Evolutionary conservation across 805 yeast species (phyloP).

Genomic region (Ogataea degrootiae): DNA sequence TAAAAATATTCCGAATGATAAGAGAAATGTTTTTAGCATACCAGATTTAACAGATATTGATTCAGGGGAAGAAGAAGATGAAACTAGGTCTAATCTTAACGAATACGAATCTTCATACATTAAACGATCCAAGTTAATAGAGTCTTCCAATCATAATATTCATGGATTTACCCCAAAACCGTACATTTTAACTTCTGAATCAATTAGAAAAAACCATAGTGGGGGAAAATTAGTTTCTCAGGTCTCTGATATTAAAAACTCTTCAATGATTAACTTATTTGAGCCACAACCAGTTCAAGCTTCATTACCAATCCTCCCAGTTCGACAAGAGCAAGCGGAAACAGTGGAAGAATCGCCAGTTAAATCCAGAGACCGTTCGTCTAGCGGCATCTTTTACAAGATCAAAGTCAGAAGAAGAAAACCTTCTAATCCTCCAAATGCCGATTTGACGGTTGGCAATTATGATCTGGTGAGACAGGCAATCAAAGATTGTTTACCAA

Average conservation of each 20-base stretch:
- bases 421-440: background rate
- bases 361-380: background rate
- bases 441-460: constrained; percentile 23
- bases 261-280: constrained; percentile 10
- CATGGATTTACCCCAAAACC: constrained; percentile 16
- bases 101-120: too few species aligned
- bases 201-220: constrained; percentile 15
- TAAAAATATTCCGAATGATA: background rate
- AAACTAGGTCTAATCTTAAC: too few species aligned
- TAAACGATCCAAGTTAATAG: too few species aligned
- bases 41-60: background rate
- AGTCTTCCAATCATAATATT: background rate
- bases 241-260: constrained; percentile 7
- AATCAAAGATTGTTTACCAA: constrained; percentile 30
- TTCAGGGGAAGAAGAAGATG: background rate
- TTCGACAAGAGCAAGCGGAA: background rate
- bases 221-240: constrained; percentile 19
- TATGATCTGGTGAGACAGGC: constrained; percentile 33
- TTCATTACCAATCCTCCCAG: background rate
- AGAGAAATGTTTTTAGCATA: background rate
- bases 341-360: constrained; percentile 5
- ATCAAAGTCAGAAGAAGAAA: constrained; percentile 24
- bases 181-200: constrained; percentile 14
- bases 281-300: background rate
- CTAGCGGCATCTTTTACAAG: constrained; percentile 19